Base-by-base conservation (phyloP, 2,329 filamentous ascomycete genomes). In the Moelleriella libera region DNA sequence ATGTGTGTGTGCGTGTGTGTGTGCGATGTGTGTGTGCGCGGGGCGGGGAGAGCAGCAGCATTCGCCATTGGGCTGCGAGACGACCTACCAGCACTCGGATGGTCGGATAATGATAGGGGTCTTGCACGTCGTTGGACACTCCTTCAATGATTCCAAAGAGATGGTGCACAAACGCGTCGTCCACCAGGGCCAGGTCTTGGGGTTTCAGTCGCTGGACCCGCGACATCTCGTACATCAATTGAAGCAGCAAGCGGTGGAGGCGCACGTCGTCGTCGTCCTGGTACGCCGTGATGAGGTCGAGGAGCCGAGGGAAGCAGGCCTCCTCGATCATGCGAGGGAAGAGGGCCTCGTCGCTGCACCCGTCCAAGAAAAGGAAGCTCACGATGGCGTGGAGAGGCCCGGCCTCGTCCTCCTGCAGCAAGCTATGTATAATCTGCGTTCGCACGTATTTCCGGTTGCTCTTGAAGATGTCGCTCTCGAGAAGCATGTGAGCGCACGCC, bases 151-250 rank as follows among this genome's bases (percentile, higher is more conserved):
- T 81, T 53, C 83, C 76, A 58, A 97, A 88, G 8, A 98, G 77
- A 58, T 86, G 84, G 37, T 78, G 74, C 50, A 97, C 75, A 63
- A 98, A 96, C 45, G 75, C 75, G 60, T 98, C 92, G 54, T 83
- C 75, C 31, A 83, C 84, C 48, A 78, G 86, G 66, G 77, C 58
- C 53, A 98, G 67, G 61, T 98, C 90, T 54, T 87, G 80, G 51
- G 75, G 68, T 47, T 77, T 82, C 50, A 98, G 68, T 52, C 82
- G 78, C 64, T 97, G 88, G 61, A 97, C 88, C 51, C 94, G 78
- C 43, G 88, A 89, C 85, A 96, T 96, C 69, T 97, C 92, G 66
- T 95, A 98, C 60, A 96, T 75, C 48, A 98, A 69, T 64, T 96
- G 85, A 57, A 98, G 72, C 46, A 97, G 70, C 51, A 92, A 68